Percentiles rank a stretch among this genome's conserved stretches.
Evolutionary conservation across 2,329 filamentous ascomycete genomes (phyloP).

Genomic region (Coniella lustricola): DNA sequence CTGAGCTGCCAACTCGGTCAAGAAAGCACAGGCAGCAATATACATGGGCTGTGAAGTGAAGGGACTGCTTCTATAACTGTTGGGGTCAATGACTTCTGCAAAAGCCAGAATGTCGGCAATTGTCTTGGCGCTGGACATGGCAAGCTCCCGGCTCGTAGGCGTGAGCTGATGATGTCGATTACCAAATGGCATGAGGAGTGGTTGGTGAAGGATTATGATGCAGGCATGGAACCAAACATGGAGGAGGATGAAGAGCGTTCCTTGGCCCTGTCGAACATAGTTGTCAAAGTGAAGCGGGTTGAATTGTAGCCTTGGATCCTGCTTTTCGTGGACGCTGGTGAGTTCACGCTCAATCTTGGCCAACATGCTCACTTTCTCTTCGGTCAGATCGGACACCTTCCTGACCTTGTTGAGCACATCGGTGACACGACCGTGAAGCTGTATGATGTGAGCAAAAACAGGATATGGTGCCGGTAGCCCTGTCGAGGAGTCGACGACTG

Average conservation of each 20-base stretch:
- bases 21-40: slow-evolving; percentile 80
- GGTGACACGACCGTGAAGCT: slow-evolving; percentile 77
- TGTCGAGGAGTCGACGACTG: slow-evolving; percentile 44
- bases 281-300: slow-evolving; percentile 81
- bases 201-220: slow-evolving; percentile 79
- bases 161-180: slow-evolving; percentile 62
- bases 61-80: slow-evolving; percentile 79
- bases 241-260: slow-evolving; percentile 78
- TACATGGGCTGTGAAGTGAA: slow-evolving; percentile 90
- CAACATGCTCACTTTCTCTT: slow-evolving; percentile 65
- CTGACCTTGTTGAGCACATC: slow-evolving; percentile 79
- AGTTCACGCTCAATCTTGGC: slow-evolving; percentile 74
- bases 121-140: slow-evolving; percentile 85
- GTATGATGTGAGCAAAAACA: slow-evolving; percentile 73
- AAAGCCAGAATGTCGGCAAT: slow-evolving; percentile 86
- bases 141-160: slow-evolving; percentile 71
- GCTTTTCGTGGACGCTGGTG: slow-evolving; percentile 63
- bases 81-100: slow-evolving; percentile 76
- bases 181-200: slow-evolving; percentile 70
- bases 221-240: slow-evolving; percentile 87
- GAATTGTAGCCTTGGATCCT: slow-evolving; percentile 71
- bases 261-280: slow-evolving; percentile 73
- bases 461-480: slow-evolving; percentile 75
- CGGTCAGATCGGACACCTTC: slow-evolving; percentile 64
- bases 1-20: slow-evolving; percentile 72